Base-by-base conservation (phyloP, 2,329 filamentous ascomycete species). In the Blastomyces emzantsi region DNA sequence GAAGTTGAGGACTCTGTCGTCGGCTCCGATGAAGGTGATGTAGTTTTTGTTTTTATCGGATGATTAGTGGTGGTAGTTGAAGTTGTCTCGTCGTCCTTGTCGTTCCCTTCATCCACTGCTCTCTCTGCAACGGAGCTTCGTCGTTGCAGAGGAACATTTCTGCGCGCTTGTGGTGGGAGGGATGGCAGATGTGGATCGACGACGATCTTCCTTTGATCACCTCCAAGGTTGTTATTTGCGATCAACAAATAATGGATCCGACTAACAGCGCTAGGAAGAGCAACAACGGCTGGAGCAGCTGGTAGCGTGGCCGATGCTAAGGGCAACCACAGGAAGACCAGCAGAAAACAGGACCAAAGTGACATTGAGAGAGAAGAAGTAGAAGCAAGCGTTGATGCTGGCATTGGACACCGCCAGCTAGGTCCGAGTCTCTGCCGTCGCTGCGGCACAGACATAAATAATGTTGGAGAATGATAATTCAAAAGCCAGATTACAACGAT, bases 391-490 rank as follows among this genome's bases (percentile, higher is more conserved):
- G 43, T 30, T 45, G 51, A 30, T 55, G 15, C 56, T 54, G 51
- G 39, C 33, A 47, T 54, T 58, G 52, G 57, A 51, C 65, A 56
- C 65, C 64, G 56, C 57, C 64, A 56, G 45, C 62, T 66, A 39
- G 60, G 63, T 57, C 64, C 76, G 73, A 72, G 69, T 69, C 52
- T 69, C 71, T 47, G 45, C 59, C 49, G 62, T 28, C 30, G 47
- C 19, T 30, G 57, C 39, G 41, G 36, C 47, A 60, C 22, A 51
- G 45, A 45, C 39, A 57, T 57, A 57, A 41, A 22, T 25, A 59
- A 45, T 33, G n/a, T 47, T 60, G 25, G 25, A 47, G 41, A 36
- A 60, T 49, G 17, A 15, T 19, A 60, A 60, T 60, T 2, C n/a
- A 41, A 41, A 49, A 47, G n/a, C 39, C 57, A 30, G 11, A 47